Evolutionary conservation across 2,329 filamentous ascomycete genomes (phyloP).

Genomic region (Colletotrichum sp.): DNA sequence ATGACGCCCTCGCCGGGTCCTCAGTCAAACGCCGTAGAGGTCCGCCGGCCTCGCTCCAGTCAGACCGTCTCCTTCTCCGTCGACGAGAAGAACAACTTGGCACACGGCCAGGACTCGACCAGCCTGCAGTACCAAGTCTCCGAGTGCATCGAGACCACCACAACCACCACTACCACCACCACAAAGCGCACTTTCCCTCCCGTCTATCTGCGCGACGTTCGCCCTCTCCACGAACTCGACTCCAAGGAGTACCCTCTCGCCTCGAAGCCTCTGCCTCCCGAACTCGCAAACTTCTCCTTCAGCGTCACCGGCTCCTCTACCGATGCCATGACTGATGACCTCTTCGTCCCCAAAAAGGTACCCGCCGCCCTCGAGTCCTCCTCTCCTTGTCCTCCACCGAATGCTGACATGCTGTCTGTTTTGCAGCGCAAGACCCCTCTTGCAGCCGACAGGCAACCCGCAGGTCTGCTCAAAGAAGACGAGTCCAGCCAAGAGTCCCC

Average conservation of each 20-base stretch:
- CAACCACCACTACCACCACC: constrained; percentile 89
- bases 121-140: constrained; percentile 63
- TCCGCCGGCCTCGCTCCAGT: constrained; percentile 39
- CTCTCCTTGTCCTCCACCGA: background rate
- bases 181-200: constrained; percentile 86
- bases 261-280: constrained; percentile 78
- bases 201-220: constrained; percentile 77
- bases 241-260: constrained; percentile 91
- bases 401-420: background rate
- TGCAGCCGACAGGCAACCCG: background rate
- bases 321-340: background rate
- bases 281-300: constrained; percentile 79
- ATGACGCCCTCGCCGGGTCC: constrained; percentile 43
- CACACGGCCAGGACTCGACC: constrained; percentile 33
- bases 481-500: constrained; percentile 32
- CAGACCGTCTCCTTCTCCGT: constrained; percentile 54
- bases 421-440: constrained; percentile 14
- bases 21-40: constrained; percentile 23
- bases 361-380: background rate
- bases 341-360: constrained; percentile 14
- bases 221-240: constrained; percentile 75
- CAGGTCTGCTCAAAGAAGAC: constrained; percentile 27
- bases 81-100: constrained; percentile 39
- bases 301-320: constrained; percentile 60
- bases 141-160: constrained; percentile 72